Conservation (phyloP, 208 protist genomes). For the Leishmania arabica region DNA sequence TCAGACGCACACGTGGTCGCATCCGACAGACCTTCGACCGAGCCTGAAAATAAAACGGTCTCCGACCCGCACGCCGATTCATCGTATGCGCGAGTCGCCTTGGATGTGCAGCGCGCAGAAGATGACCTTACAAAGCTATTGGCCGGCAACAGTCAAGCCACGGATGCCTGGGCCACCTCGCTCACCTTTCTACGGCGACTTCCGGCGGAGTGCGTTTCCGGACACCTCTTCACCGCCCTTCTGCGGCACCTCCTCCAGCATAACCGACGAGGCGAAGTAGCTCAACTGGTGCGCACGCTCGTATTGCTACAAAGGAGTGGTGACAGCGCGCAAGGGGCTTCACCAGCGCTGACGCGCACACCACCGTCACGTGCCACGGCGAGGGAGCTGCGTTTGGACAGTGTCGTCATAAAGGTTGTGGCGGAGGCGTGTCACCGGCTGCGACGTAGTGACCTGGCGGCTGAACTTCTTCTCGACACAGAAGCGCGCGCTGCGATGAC, state of each 20-base stretch:
- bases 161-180: constrained; percentile 5
- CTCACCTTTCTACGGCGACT: constrained; percentile 11
- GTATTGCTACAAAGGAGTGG: neutral
- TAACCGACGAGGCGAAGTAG: constrained; percentile 5
- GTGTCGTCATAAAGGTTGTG: constrained; percentile 21
- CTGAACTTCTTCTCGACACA: constrained; percentile 2
- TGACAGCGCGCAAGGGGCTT: neutral
- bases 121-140: neutral
- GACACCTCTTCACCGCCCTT: constrained; percentile 22
- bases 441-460: constrained; percentile 10
- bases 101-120: neutral
- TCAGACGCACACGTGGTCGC: neutral
- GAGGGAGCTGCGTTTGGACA: constrained; percentile 9
- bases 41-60: neutral
- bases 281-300: constrained; percentile 3
- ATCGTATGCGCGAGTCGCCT: neutral
- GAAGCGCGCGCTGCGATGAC: constrained; percentile 14
- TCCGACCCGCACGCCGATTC: neutral
- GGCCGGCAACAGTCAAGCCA: neutral
- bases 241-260: constrained; percentile 17
- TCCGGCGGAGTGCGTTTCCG: constrained; percentile 12
- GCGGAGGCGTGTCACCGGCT: constrained; percentile 20
- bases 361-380: constrained; percentile 14
- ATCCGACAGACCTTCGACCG: neutral
- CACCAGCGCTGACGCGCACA: neutral